Evolutionary conservation across 768 basidiomycete species (phyloP).

Genomic region (Russula virescens): DNA sequence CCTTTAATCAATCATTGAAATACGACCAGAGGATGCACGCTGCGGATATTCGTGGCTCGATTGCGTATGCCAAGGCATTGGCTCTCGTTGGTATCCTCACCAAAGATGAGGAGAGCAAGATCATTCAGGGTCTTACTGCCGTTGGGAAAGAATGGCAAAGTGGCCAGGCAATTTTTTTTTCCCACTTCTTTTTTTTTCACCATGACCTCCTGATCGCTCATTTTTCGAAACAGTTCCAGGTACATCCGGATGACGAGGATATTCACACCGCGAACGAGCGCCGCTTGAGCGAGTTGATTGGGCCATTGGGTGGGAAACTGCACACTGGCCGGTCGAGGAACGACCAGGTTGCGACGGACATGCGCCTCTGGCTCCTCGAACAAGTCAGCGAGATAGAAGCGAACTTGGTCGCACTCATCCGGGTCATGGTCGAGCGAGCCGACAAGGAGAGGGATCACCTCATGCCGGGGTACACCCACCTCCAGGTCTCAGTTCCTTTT

Average conservation of each 20-base stretch:
- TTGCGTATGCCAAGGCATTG: conserved; percentile 91
- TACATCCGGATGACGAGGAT: conserved; percentile 90
- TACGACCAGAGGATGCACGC: conserved; percentile 95
- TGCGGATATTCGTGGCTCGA: conserved; percentile 89
- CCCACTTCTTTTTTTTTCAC: background rate
- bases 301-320: conserved; percentile 87
- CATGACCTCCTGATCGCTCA: background rate
- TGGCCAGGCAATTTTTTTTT: conserved; percentile 49
- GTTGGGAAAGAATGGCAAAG: conserved; percentile 85
- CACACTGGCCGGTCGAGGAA: conserved; percentile 97
- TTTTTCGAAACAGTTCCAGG: conserved; percentile 52
- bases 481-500: conserved; percentile 59
- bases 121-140: conserved; percentile 63
- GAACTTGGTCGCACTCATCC: conserved; percentile 70
- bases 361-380: conserved; percentile 91
- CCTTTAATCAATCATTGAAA: conserved; percentile 91
- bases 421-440: conserved; percentile 87
- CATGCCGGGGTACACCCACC: conserved; percentile 95
- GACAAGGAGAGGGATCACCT: conserved; percentile 89
- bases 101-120: conserved; percentile 62
- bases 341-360: conserved; percentile 98
- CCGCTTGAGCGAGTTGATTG: conserved; percentile 87
- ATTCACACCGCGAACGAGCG: conserved; percentile 99
- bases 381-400: conserved; percentile 63
- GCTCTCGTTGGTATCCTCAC: conserved; percentile 76